Base-by-base conservation (phyloP, 1,139 yeast genomes). In the Lodderomyces beijingensis region DNA sequence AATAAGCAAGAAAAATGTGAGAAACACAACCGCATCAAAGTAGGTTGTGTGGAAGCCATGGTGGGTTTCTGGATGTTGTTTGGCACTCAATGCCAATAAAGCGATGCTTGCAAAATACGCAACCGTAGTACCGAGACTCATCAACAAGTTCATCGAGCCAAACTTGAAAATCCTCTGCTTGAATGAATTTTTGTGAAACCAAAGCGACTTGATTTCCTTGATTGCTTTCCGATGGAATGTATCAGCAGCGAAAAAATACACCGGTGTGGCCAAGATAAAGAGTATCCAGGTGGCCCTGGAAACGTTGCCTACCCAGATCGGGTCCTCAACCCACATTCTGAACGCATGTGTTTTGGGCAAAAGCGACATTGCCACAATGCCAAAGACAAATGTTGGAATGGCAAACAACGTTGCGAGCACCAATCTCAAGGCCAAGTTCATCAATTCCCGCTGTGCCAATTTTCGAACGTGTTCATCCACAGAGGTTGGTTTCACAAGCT, bases 11-110 rank as follows among this genome's bases (percentile, higher is more conserved):
- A 83, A 83, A 47, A 83, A 75, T 0, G 88, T 74, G 43, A 83
- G 62, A 47, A 83, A 83, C 3, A 83, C 87, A 24, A 82, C 91
- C 1, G 89, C 78, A 49, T 83, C 93, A 51, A 83, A 83, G 46
- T 80, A 83, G 0, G 86, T 77, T 1, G 84, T 77, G 16, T 77
- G 69, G 36, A 70, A 69, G 0, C 79, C 85, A 45, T 42, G 48
- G n/a, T 43, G 43, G 7, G 50, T 39, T 36, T 35, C 41, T 2
- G 53, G 48, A 4, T 51, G 37, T 16, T 66, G 59, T 19, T 48
- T 51, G 0, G 85, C 70, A 25, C 79, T 66, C 15, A 80, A 47
- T 2, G 59, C 64, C 17, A 83, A 55, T 31, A 80, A 55, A 0
- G 70, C 79, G 32, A 83, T 68, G 49, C 87, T 78, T 2, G 87